Evolutionary conservation across 441 rosid genomes (phyloP).

Genomic region (Adansonia madagascariensis): DNA sequence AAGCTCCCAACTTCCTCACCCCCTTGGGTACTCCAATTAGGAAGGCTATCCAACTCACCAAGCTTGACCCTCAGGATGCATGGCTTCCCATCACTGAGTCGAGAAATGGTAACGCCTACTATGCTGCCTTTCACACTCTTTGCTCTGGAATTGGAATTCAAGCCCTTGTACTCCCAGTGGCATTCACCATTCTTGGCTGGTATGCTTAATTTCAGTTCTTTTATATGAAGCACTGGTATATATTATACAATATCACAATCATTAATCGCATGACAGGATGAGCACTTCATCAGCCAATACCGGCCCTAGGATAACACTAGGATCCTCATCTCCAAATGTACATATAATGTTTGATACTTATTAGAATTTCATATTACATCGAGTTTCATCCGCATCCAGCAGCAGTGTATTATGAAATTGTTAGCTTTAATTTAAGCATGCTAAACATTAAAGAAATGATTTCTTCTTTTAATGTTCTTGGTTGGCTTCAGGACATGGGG

Average conservation of each 20-base stretch:
- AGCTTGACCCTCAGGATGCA: constrained; percentile 49
- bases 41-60: constrained; percentile 46
- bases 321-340: background rate
- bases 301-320: background rate
- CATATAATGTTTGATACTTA: background rate
- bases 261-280: background rate
- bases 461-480: background rate
- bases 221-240: background rate
- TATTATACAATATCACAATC: background rate
- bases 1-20: constrained; percentile 30
- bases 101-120: constrained; percentile 51
- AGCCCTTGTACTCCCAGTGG: constrained; percentile 59
- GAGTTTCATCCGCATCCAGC: background rate
- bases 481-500: constrained; percentile 36
- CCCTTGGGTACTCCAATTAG: constrained; percentile 50
- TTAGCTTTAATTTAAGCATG: background rate
- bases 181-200: constrained; percentile 55
- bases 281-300: background rate
- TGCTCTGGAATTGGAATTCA: constrained; percentile 55
- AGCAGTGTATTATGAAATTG: background rate
- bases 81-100: constrained; percentile 72
- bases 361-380: background rate
- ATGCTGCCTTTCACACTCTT: constrained; percentile 54
- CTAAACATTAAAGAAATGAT: background rate
- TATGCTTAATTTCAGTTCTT: constrained; percentile 19